Evolutionary conservation across 129 eudicot genomes (phyloP), one percentile per base, ranked within the genome.

Genomic region (Helianthus tuberosus): DNA sequence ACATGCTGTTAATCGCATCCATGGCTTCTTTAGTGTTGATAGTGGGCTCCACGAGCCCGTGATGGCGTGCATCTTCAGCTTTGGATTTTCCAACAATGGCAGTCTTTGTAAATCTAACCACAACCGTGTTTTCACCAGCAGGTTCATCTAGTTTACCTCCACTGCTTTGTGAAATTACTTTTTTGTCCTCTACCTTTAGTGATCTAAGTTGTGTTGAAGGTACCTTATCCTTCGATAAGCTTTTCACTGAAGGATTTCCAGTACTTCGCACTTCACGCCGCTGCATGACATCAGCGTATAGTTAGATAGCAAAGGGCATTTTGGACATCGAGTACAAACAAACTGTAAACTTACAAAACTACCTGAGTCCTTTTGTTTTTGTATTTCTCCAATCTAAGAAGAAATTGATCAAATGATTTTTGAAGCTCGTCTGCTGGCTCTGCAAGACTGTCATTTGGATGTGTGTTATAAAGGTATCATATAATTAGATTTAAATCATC

Each of bases 11-110:
- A 61, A 94, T 91, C 66, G 89, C 96, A 83, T 88, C 84, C 87
- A 94, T 85, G 80, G 96, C 99, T 66, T 94, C 97, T 79, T 79
- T 90, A 16, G 91, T 94, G 88, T 90, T 94, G 54, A 94, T 84
- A 32, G 99, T 91, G 35, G 99, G 99, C 63, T 94, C 99, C 77
- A 94, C 97, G 3, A 94, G 86, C 62, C 99, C 99, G 58, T 94
- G 93, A 83, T 94, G 99, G 58, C 94, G 83, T 79, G 97, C 93
- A 88, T 91, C 90, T 87, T 94, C 98, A 66, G 93, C 91, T 70
- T 77, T 63, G 41, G 98, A 86, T 85, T 78, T 88, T 50, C 93
- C 93, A 72, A 78, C 83, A 53, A 90, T 79, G 12, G 91, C 98
- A 61, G 89, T 86, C 80, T 85, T 93, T 47, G 87, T 85, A 83